phyloP scores from a whole-genome alignment of 495 filamentous ascomycete genomes.

The Elaphomyces granulatus region DNA sequence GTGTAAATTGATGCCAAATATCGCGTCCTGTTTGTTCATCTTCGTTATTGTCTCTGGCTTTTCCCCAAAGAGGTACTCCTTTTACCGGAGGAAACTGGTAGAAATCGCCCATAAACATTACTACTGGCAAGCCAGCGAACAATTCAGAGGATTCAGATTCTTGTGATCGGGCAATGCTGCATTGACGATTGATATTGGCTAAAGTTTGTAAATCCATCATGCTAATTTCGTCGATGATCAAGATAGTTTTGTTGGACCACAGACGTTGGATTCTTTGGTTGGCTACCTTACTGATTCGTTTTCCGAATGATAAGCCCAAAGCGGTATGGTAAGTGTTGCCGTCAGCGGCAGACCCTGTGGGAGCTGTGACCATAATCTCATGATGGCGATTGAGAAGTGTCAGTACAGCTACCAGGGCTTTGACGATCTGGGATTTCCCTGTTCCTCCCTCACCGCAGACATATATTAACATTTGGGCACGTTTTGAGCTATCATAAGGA shows the following conservation, averaged over 20 bases:
- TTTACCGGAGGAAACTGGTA: background rate
- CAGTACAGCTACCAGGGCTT: too few relatives aligned
- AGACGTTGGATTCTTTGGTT: background rate
- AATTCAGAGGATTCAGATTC: background rate
- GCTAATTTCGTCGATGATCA: background rate
- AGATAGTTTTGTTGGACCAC: background rate
- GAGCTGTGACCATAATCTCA: too few relatives aligned
- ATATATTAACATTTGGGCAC: too few relatives aligned
- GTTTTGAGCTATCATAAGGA: too few relatives aligned
- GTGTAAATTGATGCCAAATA: background rate
- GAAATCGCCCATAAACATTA: background rate
- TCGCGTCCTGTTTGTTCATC: background rate
- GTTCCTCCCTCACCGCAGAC: too few relatives aligned
- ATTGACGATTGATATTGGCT: background rate
- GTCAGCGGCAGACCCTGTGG: background rate
- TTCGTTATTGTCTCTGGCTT: background rate
- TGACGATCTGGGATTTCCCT: too few relatives aligned
- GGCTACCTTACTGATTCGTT: background rate
- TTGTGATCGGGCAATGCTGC: background rate
- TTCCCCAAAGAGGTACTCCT: background rate
- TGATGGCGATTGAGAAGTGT: too few relatives aligned
- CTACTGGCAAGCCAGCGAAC: background rate
- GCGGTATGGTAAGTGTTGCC: background rate
- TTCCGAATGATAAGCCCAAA: background rate
- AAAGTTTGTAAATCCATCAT: background rate